Percentiles rank a stretch among this genome's conserved stretches.
These are phyloP conservation scores for Orbilia brochopaga DNA, from an alignment of 2,329 filamentous ascomycete species.

Conservation along the genomic window DNA sequence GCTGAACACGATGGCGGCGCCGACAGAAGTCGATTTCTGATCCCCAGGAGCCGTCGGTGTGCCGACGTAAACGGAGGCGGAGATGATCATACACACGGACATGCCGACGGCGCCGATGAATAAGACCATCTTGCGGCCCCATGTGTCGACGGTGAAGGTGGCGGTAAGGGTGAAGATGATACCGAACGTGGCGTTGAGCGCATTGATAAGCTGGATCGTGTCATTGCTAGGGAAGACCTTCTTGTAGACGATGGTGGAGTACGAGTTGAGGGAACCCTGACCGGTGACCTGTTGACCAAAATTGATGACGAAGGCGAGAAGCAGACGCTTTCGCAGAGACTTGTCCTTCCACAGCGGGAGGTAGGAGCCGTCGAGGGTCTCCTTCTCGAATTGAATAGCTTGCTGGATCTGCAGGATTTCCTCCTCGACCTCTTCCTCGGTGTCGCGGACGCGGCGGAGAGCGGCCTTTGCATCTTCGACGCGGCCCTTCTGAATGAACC, in stretches of 20 bases:
- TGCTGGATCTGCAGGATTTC: conserved; percentile 71
- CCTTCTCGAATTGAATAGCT: conserved; percentile 74
- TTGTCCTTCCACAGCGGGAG: conserved; percentile 72
- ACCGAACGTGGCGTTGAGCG: conserved; percentile 73
- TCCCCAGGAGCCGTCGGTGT: conserved; percentile 65
- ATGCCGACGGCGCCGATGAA: conserved; percentile 73
- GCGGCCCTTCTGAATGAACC: conserved; percentile 69
- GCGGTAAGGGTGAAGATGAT: conserved; percentile 76
- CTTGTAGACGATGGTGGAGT: conserved; percentile 76
- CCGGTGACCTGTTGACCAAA: conserved; percentile 74
- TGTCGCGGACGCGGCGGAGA: conserved; percentile 68
- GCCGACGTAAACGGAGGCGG: conserved; percentile 65
- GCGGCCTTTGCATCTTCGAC: conserved; percentile 67
- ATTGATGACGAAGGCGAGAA: conserved; percentile 71
- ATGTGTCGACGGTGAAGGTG: conserved; percentile 74
- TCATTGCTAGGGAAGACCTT: conserved; percentile 68
- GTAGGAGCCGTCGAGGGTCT: conserved; percentile 69
- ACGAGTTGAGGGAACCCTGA: conserved; percentile 74
- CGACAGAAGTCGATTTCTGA: conserved; percentile 66
- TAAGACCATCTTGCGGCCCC: conserved; percentile 72
- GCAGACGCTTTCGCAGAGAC: conserved; percentile 70
- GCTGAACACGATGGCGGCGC: conserved; percentile 72
- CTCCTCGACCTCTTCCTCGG: conserved; percentile 70
- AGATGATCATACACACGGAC: conserved; percentile 73
- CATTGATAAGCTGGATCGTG: conserved; percentile 75